A percentile compares a stretch with the other conserved stretches of the same genome.
These are phyloP conservation scores for Berberis thunbergii DNA, from an alignment of 164 flowering plant species.

Conservation along the genomic window DNA sequence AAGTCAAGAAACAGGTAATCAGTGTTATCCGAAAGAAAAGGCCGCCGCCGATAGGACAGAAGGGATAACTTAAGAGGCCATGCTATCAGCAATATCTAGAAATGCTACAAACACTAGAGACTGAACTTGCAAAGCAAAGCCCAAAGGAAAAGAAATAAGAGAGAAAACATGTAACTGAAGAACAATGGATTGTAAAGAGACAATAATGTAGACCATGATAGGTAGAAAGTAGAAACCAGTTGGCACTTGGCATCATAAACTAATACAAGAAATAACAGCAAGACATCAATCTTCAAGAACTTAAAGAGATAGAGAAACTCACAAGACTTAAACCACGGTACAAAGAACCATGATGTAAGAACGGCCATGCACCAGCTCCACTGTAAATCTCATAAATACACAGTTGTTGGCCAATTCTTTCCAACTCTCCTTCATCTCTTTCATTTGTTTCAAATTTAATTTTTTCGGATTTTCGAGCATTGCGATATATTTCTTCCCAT, in stretches of 20 bases:
- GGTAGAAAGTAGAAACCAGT: too few relatives aligned
- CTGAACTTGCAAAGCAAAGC: too few relatives aligned
- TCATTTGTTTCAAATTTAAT: slow-evolving; percentile 73
- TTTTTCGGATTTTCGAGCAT: slow-evolving; percentile 76
- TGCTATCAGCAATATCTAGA: too few relatives aligned
- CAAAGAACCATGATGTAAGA: slow-evolving; percentile 86
- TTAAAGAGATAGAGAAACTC: slow-evolving; percentile 23
- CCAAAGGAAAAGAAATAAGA: too few relatives aligned
- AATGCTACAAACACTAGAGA: too few relatives aligned
- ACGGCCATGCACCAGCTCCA: slow-evolving; percentile 91
- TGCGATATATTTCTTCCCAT: slow-evolving; percentile 88
- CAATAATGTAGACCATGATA: too few relatives aligned
- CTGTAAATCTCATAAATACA: slow-evolving; percentile 86
- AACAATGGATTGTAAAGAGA: too few relatives aligned
- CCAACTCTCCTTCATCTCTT: slow-evolving; percentile 98
- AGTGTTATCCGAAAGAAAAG: too few relatives aligned
- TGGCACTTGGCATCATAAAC: neutral
- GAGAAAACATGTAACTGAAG: too few relatives aligned
- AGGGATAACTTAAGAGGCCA: too few relatives aligned
- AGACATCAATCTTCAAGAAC: neutral
- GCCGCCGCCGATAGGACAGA: too few relatives aligned
- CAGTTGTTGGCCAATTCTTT: slow-evolving; percentile 84
- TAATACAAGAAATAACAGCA: neutral
- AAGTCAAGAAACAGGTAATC: too few relatives aligned
- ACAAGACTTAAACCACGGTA: slow-evolving; percentile 98